Evolutionary conservation across 805 yeast genomes (phyloP), one percentile per base, ranked within the genome.

Genomic region (Spencermartinsiella europaea): DNA sequence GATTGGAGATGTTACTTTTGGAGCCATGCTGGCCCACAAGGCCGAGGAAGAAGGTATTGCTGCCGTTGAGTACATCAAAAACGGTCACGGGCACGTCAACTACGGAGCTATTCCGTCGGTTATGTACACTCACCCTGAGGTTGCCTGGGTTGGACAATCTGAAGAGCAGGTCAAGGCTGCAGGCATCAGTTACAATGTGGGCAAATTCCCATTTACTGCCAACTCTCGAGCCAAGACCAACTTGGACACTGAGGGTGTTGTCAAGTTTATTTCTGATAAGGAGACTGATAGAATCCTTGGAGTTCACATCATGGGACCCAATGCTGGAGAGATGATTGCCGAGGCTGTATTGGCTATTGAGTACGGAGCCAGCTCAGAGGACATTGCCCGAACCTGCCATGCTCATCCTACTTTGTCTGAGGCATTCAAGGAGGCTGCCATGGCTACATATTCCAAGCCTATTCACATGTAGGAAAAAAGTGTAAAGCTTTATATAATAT

Each of bases 1-100:
- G 62, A 87, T 93, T 70, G 99, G 99, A 70, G 99, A 93, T 66
- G 97, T 83, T 47, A 93, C 99, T 36, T 93, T 87, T 62, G 99
- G 99, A 60, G 91, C 95, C 61, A 93, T 93, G 99, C 80, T 93
- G 72, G 99, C 99, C 55, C 99, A 93, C 79, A 93, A 93, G 78
- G 99, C 99, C 53, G 99, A 93, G 77, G 99, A 93, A 70, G 99
- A 93, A 77, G 99, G 96, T 72, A 83, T 93, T 59, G 99, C 99
- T 48, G 98, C 96, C 57, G 98, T 78, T 56, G 99, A 93, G 74
- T 86, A 80, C 75, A 80, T 93, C 68, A 88, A 88, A 76, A 71
- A 71, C 58, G 99, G 98, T 56, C 85, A 85, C 66, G 99, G 99
- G 50, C 99, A 93, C 68, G 98, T 93, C 58, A 93, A 93, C 81